phyloP scores from a whole-genome alignment of 345 rosid species.

The Brassica rapa region DNA sequence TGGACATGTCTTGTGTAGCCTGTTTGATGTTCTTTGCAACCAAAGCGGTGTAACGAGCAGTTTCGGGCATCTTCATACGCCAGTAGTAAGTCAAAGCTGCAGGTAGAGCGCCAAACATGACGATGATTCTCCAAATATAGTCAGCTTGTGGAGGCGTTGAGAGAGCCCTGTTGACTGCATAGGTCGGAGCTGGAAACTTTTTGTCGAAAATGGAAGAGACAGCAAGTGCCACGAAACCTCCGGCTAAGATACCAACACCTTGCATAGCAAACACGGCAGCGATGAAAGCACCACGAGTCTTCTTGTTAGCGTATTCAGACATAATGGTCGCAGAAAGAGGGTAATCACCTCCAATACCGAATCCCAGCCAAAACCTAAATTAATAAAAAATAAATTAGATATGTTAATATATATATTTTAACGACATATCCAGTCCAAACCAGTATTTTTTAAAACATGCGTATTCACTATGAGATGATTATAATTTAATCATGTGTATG shows the following conservation, averaged over 20 bases:
- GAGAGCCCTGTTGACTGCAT: background rate
- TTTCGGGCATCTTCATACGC: background rate
- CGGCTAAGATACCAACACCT: background rate
- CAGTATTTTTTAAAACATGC: background rate
- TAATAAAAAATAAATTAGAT: no score
- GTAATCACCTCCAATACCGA: background rate
- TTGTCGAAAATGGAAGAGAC: background rate
- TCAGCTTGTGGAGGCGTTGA: slow-evolving; percentile 1
- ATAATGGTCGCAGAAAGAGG: background rate
- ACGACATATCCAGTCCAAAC: no score
- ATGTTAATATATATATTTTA: no score
- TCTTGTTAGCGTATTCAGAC: background rate
- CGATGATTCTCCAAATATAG: background rate
- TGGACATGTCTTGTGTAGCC: background rate
- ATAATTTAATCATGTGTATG: no score
- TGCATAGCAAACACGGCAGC: background rate
- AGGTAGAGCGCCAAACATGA: background rate
- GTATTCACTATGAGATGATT: background rate
- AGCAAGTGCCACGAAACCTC: background rate
- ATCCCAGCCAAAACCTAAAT: background rate
- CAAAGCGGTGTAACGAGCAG: background rate
- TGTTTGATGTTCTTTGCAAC: background rate
- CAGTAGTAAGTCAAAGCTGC: background rate
- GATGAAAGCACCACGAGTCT: background rate
- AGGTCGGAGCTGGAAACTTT: background rate